Base-by-base conservation (phyloP, 1,284 basidiomycete species). In the Acaromyces ingoldii region DNA sequence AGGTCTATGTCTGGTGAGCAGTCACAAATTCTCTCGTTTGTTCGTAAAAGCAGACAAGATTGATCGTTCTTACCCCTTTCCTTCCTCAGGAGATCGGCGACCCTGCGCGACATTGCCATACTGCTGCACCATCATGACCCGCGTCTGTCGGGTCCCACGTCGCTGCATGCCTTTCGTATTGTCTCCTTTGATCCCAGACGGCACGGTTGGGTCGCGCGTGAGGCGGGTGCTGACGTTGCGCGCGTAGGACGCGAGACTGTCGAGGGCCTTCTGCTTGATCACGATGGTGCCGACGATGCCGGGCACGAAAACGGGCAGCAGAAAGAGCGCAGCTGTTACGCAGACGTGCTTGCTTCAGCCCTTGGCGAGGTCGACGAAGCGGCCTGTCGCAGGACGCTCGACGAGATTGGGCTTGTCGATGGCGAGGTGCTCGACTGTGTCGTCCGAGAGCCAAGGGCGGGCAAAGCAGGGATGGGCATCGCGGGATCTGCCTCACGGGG, bases 371-470 rank as follows among this genome's bases (percentile, higher is more conserved):
- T 31, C 17, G 15, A 45, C 15, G 42, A 45, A 30, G 17, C 30
- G 3, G 11, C 6, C 19, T 13, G 29, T 13, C 30, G 21, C 19
- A 11, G 13, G 42, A 45, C 42, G 5, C 19, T 45, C 15, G 42
- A 45, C 3, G 11, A 22, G 6, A 29, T 45, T 4, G 22, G 13
- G 11, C 19, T 22, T 22, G 13, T 4, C 30, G 42, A 45, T 45
- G 42, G 42, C 11, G 42, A 45, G 17, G 24, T 45, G n/a, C 15
- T 45, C n/a, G 42, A 45, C 15, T 28, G 22, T 30, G 26, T 45
- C 2, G 17, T 45, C 3, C 24, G 24, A 6, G 36, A 37, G 7
- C 36, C 36, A 4, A 37, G 36, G n/a, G n/a, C n/a, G n/a, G n/a
- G n/a, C n/a, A n/a, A n/a, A n/a, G n/a, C n/a, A n/a, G n/a, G n/a